phyloP scores from a whole-genome alignment of 768 basidiomycete species.

The Obba rivulosa region DNA sequence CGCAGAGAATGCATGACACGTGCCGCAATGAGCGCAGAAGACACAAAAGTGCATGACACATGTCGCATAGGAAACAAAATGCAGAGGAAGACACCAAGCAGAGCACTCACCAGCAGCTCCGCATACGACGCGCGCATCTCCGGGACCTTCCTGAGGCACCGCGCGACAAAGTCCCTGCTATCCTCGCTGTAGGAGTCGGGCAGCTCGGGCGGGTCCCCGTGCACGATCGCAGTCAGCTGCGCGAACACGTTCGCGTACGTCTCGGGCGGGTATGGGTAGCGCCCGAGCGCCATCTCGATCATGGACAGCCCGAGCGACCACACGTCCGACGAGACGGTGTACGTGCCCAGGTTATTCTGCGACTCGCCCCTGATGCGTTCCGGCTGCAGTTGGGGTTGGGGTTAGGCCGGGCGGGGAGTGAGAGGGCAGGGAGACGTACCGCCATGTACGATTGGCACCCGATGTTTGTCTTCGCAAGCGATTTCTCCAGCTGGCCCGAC shows the following conservation, averaged over 20 bases:
- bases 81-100: no score
- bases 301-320: slow-evolving; percentile 95
- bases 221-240: slow-evolving; percentile 93
- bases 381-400: slow-evolving; percentile 46
- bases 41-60: no score
- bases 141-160: slow-evolving; percentile 80
- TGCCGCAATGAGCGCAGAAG: no score
- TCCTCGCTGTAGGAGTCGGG: slow-evolving; percentile 64
- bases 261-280: slow-evolving; percentile 96
- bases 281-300: slow-evolving; percentile 86
- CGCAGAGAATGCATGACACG: no score
- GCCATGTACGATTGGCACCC: slow-evolving; percentile 99
- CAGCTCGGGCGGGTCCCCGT: slow-evolving; percentile 86
- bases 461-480: slow-evolving; percentile 95
- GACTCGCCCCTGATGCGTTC: slow-evolving; percentile 97
- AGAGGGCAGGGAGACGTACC: slow-evolving; percentile 40
- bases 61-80: no score
- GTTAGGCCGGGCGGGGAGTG: not conserved
- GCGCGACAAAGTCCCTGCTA: slow-evolving; percentile 78
- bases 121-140: slow-evolving; percentile 75
- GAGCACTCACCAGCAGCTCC: slow-evolving; percentile 60
- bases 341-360: slow-evolving; percentile 77
- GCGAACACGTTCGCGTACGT: slow-evolving; percentile 97
- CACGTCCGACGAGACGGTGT: slow-evolving; percentile 95
- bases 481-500: slow-evolving; percentile 94